Conservation (phyloP, 345 rosid genomes). For the Zanthoxylum bungeanum region DNA sequence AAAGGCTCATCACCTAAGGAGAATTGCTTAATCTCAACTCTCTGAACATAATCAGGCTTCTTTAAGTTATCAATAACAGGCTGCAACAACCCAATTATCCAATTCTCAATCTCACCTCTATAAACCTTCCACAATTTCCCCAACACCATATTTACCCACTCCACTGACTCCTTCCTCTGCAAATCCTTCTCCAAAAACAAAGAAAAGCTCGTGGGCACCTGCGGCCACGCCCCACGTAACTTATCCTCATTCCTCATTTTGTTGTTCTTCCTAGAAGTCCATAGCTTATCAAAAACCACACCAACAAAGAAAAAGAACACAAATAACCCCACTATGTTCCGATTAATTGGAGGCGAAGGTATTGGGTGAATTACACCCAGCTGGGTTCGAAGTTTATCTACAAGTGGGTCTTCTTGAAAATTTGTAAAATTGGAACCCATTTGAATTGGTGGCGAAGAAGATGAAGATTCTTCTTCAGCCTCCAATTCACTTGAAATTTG, state of each 20-base stretch:
- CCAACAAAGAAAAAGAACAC: constrained; percentile 93
- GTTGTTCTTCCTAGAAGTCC: constrained; percentile 66
- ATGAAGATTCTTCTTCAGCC: constrained; percentile 28
- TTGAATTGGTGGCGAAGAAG: constrained; percentile 35
- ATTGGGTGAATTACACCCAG: constrained; percentile 87
- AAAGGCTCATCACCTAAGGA: constrained; percentile 93
- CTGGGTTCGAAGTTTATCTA: constrained; percentile 84
- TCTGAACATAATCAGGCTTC: constrained; percentile 93
- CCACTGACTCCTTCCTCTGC: constrained; percentile 96
- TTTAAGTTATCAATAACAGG: constrained; percentile 92
- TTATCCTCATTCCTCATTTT: constrained; percentile 26
- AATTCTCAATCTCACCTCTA: constrained; percentile 87
- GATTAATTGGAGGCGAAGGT: constrained; percentile 79
- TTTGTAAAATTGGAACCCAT: constrained; percentile 52
- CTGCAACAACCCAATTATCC: constrained; percentile 86
- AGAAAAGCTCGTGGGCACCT: constrained; percentile 81
- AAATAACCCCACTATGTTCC: constrained; percentile 61
- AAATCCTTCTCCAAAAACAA: constrained; percentile 88
- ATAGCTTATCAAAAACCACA: constrained; percentile 78
- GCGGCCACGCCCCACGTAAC: constrained; percentile 58
- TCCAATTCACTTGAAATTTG: constrained; percentile 52
- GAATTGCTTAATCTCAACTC: constrained; percentile 91
- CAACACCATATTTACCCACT: constrained; percentile 99
- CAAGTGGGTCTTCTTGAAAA: constrained; percentile 79
- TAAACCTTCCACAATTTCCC: constrained; percentile 97